Evolutionary conservation across 169 alveolate genomes (phyloP).

Genomic region (Plasmodium malariae): DNA sequence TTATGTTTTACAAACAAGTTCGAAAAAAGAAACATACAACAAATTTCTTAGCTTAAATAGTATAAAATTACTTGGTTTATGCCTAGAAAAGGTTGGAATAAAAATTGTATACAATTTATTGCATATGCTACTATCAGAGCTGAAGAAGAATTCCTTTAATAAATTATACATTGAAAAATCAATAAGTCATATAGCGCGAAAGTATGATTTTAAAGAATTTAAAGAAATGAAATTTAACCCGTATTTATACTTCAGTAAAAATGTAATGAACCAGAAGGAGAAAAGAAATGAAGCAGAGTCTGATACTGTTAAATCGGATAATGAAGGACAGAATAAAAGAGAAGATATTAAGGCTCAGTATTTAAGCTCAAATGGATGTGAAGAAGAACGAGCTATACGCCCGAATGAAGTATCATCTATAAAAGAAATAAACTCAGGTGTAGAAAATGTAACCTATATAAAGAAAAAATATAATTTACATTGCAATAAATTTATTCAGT

Average conservation of each 20-base stretch:
- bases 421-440: background rate
- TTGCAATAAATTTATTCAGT: constrained; percentile 26
- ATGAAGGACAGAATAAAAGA: background rate
- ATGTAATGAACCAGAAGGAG: background rate
- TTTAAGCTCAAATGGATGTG: no score
- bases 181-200: constrained; percentile 43
- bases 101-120: constrained; percentile 40
- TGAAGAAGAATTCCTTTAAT: constrained; percentile 59
- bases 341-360: background rate
- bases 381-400: no score
- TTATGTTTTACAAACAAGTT: constrained; percentile 45
- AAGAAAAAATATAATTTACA: background rate
- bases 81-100: constrained; percentile 42
- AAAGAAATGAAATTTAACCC: background rate
- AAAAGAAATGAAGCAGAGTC: background rate
- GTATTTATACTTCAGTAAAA: background rate
- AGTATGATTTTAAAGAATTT: constrained; percentile 59
- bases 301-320: background rate
- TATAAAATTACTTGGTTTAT: constrained; percentile 53
- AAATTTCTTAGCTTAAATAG: constrained; percentile 41
- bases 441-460: background rate
- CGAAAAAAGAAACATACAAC: constrained; percentile 70
- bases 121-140: constrained; percentile 20
- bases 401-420: background rate
- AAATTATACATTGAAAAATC: constrained; percentile 69